Conservation (phyloP, 2,329 filamentous ascomycete species). For the Botryotinia calthae region DNA sequence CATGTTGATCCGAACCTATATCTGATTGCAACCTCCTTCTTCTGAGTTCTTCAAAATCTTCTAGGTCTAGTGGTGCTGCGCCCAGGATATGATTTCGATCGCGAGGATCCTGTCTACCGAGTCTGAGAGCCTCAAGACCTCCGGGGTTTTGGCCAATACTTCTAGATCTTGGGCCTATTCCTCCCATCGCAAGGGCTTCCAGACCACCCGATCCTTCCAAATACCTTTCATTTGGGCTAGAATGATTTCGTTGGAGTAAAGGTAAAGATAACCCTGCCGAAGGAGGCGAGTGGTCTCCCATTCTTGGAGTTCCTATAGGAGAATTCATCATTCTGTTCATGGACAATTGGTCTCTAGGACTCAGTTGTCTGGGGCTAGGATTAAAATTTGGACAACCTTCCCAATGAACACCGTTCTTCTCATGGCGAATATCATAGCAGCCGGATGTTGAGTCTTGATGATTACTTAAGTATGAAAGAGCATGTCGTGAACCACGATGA, state of each 20-base stretch:
- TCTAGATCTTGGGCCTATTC: not conserved
- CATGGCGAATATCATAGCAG: conserved; percentile 15
- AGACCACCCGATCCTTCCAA: conserved; percentile 1
- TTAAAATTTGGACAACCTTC: conserved; percentile 16
- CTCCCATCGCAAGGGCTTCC: conserved; percentile 2
- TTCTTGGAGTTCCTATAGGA: not conserved
- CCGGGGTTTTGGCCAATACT: not conserved
- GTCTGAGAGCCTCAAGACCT: conserved; percentile 4
- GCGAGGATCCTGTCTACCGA: not conserved
- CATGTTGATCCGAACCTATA: not conserved
- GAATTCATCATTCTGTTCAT: not conserved
- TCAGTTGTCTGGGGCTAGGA: not conserved
- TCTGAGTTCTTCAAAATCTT: not conserved
- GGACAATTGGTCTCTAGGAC: conserved; percentile 5
- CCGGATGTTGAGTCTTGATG: not conserved
- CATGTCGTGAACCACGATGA: conserved; percentile 14
- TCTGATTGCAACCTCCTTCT: not conserved
- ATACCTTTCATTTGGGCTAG: not conserved
- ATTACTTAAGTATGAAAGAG: not conserved
- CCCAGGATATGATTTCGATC: not conserved
- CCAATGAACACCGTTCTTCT: conserved; percentile 17
- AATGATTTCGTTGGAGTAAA: not conserved
- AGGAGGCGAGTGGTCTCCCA: not conserved
- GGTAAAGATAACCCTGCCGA: not conserved
- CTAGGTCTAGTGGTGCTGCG: not conserved